A percentile compares a stretch with the other conserved stretches of the same genome.
Conservation (phyloP, 345 rosid species). For the Durio zibethinus region DNA sequence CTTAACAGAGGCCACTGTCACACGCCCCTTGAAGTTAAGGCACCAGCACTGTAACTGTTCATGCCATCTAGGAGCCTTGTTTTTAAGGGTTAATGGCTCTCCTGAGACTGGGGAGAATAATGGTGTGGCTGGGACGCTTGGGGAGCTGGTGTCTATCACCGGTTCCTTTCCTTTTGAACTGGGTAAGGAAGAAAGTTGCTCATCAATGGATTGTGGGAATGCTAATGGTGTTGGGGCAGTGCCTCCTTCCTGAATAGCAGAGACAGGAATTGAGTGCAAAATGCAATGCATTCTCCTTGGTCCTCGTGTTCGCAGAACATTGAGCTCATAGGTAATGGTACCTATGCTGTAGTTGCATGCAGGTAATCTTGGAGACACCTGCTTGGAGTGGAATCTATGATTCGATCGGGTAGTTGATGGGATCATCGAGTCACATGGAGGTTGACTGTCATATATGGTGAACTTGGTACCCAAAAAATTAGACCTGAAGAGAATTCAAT, state of each 20-base stretch:
- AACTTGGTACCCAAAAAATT: constrained; percentile 93
- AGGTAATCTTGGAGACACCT: constrained; percentile 55
- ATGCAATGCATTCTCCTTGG: constrained; percentile 91
- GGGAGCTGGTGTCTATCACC: constrained; percentile 27
- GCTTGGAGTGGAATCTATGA: constrained; percentile 63
- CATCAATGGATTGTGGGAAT: constrained; percentile 32
- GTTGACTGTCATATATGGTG: constrained; percentile 63
- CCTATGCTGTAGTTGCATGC: constrained; percentile 57
- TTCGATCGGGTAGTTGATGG: constrained; percentile 32
- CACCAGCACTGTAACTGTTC: constrained; percentile 98
- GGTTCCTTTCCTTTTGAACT: constrained; percentile 44
- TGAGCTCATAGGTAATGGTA: constrained; percentile 75
- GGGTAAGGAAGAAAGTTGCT: constrained; percentile 29
- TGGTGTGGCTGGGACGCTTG: constrained; percentile 37
- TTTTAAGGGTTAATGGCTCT: constrained; percentile 66
- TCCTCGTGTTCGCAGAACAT: constrained; percentile 82
- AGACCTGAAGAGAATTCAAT: constrained; percentile 49
- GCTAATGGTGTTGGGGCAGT: constrained; percentile 53
- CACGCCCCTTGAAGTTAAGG: constrained; percentile 88
- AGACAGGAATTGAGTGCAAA: constrained; percentile 73
- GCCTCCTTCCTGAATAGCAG: constrained; percentile 71
- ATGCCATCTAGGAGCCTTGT: constrained; percentile 95
- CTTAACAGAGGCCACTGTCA: constrained; percentile 90
- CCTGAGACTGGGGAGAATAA: constrained; percentile 28
- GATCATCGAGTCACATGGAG: constrained; percentile 42